A percentile compares a stretch with the other conserved stretches of the same genome.
phyloP scores from a whole-genome alignment of 108 stramenopile species.

The Schizochytrium sp. region DNA sequence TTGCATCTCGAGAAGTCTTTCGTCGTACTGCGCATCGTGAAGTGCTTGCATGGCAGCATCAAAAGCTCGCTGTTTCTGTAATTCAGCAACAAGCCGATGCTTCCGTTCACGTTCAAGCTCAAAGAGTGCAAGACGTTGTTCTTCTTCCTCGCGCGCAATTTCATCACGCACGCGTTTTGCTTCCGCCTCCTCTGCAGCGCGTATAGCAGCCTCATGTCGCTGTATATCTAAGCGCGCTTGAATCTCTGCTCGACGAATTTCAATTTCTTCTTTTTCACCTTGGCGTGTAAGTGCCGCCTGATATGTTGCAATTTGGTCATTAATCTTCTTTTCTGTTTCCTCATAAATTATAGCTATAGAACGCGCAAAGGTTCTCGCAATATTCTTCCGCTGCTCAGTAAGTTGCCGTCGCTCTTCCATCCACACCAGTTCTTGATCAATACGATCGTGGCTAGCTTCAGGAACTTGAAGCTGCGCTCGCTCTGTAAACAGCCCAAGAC shows the following conservation, averaged over 20 bases:
- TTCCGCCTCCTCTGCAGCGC: background rate
- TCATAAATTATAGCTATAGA: background rate
- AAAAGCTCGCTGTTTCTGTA: conserved; percentile 33
- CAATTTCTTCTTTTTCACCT: background rate
- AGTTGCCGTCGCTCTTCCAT: background rate
- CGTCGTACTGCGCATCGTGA: conserved; percentile 26
- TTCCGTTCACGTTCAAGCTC: conserved; percentile 46
- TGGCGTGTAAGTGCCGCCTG: background rate
- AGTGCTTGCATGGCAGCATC: conserved; percentile 17
- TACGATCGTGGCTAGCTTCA: background rate
- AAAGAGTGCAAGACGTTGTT: background rate
- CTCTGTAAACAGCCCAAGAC: background rate
- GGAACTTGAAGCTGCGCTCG: conserved; percentile 24
- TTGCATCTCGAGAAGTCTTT: background rate
- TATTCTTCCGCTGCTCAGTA: background rate
- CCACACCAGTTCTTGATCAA: conserved; percentile 2
- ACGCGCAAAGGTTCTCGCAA: background rate
- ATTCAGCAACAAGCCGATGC: background rate
- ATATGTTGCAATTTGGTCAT: background rate
- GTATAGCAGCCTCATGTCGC: background rate
- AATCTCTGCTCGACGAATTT: background rate
- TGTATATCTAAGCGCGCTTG: background rate
- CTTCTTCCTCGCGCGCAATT: conserved; percentile 7
- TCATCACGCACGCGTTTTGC: background rate
- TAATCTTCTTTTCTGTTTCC: background rate